Evolutionary conservation across 2,329 filamentous ascomycete genomes (phyloP).

Genomic region (Verticillium nonalfalfae): DNA sequence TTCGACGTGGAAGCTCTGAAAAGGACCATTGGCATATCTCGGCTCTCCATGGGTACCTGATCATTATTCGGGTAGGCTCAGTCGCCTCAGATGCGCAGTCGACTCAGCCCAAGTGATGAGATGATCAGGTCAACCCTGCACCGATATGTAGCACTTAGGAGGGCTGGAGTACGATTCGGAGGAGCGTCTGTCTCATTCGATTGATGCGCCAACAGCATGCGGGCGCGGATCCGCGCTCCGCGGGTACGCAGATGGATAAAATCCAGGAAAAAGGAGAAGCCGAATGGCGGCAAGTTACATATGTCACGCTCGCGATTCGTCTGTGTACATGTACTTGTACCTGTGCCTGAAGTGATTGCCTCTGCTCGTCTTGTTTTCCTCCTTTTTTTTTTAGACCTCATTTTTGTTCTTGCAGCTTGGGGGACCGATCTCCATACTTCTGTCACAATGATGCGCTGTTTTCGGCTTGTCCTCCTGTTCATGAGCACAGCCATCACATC

Average conservation of each 20-base stretch:
- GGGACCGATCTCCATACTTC: neutral
- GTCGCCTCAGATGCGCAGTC: too few relatives aligned
- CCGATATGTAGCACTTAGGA: too few relatives aligned
- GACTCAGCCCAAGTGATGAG: too few relatives aligned
- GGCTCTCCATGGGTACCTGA: too few relatives aligned
- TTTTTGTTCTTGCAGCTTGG: neutral
- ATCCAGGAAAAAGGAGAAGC: neutral
- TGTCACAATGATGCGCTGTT: neutral
- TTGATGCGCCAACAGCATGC: neutral
- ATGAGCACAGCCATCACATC: neutral
- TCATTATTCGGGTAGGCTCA: too few relatives aligned
- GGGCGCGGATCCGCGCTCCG: neutral
- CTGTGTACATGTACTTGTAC: neutral
- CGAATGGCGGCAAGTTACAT: neutral
- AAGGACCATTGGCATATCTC: too few relatives aligned
- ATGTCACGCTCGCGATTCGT: neutral
- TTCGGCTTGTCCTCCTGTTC: neutral
- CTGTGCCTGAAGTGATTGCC: neutral
- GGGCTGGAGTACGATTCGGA: too few relatives aligned
- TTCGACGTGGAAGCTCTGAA: too few relatives aligned
- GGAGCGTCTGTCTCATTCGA: too few relatives aligned
- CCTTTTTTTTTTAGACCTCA: neutral
- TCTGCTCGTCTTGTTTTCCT: neutral
- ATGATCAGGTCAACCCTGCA: too few relatives aligned
- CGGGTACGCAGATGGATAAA: neutral